Base-by-base conservation (phyloP, 176 grass and related monocot species). In the Olyra latifolia region DNA sequence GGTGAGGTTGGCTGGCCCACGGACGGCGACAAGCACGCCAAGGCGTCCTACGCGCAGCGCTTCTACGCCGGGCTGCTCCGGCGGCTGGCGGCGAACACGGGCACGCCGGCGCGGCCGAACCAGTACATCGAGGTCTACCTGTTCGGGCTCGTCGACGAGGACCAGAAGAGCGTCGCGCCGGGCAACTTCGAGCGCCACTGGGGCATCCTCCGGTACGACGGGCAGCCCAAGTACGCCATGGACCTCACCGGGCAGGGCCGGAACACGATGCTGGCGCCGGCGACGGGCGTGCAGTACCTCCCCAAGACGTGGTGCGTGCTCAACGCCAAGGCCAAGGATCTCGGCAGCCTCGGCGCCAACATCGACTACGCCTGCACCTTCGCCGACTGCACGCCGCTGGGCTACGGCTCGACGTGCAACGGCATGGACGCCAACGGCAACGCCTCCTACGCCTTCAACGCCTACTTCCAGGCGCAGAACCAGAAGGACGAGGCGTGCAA, bases 151-250 rank as follows among this genome's bases (percentile, higher is more conserved):
- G 74, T 97, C n/a, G 93, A 97, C 62, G 93, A 97, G 62, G 93
- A 97, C 72, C 30, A 67, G 50, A 97, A 97, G 86, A 97, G 88
- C 86, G 87, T 97, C 72, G 72, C 48, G 39, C 93, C 93, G 2
- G 93, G 93, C 35, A 97, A 91, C 85, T 97, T 97, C 71, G 93
- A 97, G 85, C 91, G 93, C 25, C 93, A 97, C 60, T 97, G 93
- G 93, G 93, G 93, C 46, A 29, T 97, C n/a, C 80, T 97, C 54
- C 76, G 84, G 57, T 92, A 95, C 56, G 89, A 95, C 43, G 89
- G 93, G 0, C 93, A 90, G 64, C 93, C 89, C 10, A 94, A 94
- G 83, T 94, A 45, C 42, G 24, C 87, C 3, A 81, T 94, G 75
- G 92, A 94, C 56, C 64, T 88, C 25, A 14, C 86, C 5, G 92